A percentile compares a stretch with the other conserved stretches of the same genome.
Evolutionary conservation across 352 stramenopile species (phyloP).

Genomic region (Phytophthora litchii): DNA sequence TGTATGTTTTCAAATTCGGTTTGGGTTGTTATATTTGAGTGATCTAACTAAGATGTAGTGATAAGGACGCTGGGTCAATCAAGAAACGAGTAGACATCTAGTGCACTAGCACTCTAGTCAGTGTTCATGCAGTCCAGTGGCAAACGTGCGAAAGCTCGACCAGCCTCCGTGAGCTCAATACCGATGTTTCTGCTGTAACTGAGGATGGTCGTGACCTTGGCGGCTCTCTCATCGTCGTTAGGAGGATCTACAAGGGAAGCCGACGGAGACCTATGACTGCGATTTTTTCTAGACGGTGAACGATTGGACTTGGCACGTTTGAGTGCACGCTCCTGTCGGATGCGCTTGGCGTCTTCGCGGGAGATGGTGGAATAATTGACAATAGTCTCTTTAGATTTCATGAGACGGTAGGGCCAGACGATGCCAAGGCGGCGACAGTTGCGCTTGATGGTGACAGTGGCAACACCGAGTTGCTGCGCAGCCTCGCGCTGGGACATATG

Average conservation of each 20-base stretch:
- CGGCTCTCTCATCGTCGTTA: slow-evolving; percentile 28
- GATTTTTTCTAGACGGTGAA: slow-evolving; percentile 23
- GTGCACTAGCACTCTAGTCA: slow-evolving; percentile 11
- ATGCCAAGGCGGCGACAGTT: slow-evolving; percentile 66
- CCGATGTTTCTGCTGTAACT: slow-evolving; percentile 7
- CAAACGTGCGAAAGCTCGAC: slow-evolving; percentile 45
- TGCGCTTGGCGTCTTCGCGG: slow-evolving; percentile 40
- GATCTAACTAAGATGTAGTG: slow-evolving; percentile 21
- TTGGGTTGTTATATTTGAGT: slow-evolving; percentile 16
- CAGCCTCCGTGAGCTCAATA: slow-evolving; percentile 40
- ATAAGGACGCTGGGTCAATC: slow-evolving; percentile 15
- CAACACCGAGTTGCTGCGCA: slow-evolving; percentile 54
- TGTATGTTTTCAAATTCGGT: slow-evolving; percentile 1
- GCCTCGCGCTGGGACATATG: slow-evolving; percentile 63
- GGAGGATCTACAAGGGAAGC: slow-evolving; percentile 6
- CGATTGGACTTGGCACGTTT: slow-evolving; percentile 37
- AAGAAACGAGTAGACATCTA: slow-evolving; percentile 9
- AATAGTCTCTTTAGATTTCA: slow-evolving; percentile 55
- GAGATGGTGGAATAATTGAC: slow-evolving; percentile 41
- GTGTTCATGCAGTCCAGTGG: slow-evolving; percentile 45
- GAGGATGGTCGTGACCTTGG: slow-evolving; percentile 34
- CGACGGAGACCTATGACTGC: slow-evolving; percentile 16
- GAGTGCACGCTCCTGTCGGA: slow-evolving; percentile 38
- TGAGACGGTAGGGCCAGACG: slow-evolving; percentile 62
- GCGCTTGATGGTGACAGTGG: slow-evolving; percentile 65